phyloP scores from a whole-genome alignment of 495 filamentous ascomycete species.

The Hypoxylon crocopeplum region DNA sequence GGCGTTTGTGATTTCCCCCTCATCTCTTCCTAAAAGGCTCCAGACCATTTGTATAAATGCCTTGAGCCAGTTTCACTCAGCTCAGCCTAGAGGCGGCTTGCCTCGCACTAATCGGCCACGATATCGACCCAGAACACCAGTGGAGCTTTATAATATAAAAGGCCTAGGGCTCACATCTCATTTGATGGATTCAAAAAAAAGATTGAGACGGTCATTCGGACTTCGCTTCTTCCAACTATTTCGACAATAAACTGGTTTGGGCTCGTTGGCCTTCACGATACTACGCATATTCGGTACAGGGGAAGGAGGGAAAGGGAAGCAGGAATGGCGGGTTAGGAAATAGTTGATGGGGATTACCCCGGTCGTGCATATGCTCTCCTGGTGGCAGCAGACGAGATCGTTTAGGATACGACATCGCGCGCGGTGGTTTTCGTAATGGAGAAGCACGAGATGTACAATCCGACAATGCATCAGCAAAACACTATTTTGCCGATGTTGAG shows the following conservation, averaged over 20 bases:
- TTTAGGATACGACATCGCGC: slow-evolving; percentile 4
- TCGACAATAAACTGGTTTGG: slow-evolving; percentile 35
- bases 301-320: neutral
- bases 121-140: slow-evolving; percentile 6
- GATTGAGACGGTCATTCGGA: neutral
- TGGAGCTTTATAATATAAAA: slow-evolving; percentile 29
- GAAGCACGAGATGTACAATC: neutral
- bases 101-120: slow-evolving; percentile 13
- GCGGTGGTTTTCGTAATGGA: slow-evolving; percentile 5
- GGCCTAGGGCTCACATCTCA: slow-evolving; percentile 4
- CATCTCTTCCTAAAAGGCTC: too few relatives aligned
- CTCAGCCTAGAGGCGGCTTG: slow-evolving; percentile 4
- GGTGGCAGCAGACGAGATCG: slow-evolving; percentile 8
- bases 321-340: slow-evolving; percentile 5
- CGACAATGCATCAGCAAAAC: slow-evolving; percentile 1
- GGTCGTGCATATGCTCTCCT: too few relatives aligned
- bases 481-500: slow-evolving; percentile 3
- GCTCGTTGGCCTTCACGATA: slow-evolving; percentile 26
- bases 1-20: slow-evolving; percentile 40
- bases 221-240: slow-evolving; percentile 13
- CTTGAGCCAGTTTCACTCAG: slow-evolving; percentile 8
- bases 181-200: slow-evolving; percentile 24
- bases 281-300: slow-evolving; percentile 30
- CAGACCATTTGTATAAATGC: too few relatives aligned
- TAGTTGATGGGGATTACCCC: slow-evolving; percentile 8